phyloP scores from a whole-genome alignment of 139 green algal genomes.

The Spirogloea muscicola region DNA sequence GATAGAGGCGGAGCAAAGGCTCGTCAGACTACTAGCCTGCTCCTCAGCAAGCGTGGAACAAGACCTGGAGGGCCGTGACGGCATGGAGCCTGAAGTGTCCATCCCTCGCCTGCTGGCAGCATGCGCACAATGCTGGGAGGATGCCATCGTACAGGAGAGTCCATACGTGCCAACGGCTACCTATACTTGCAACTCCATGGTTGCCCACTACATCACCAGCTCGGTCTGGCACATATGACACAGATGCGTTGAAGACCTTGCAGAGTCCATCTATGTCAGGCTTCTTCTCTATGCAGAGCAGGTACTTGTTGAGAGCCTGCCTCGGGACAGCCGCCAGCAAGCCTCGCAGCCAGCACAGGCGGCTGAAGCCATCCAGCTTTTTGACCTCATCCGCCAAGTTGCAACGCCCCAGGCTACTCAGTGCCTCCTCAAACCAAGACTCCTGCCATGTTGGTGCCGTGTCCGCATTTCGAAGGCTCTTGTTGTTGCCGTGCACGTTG shows the following conservation, averaged over 20 bases:
- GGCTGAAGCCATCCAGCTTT: slow-evolving; percentile 22
- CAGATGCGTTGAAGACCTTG: background rate
- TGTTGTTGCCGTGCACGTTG: slow-evolving; percentile 15
- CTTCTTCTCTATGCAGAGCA: slow-evolving; percentile 17
- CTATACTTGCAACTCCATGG: background rate
- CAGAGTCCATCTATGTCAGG: background rate
- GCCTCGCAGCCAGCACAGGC: slow-evolving; percentile 35
- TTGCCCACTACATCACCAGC: background rate
- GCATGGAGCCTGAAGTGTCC: slow-evolving; percentile 46
- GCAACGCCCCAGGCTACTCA: background rate
- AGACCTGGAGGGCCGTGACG: slow-evolving; percentile 31
- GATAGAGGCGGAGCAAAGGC: too few species aligned
- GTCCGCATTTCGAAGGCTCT: slow-evolving; percentile 3
- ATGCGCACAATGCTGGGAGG: slow-evolving; percentile 25
- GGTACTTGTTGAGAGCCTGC: slow-evolving; percentile 14
- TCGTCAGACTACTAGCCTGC: too few species aligned
- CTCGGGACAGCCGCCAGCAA: slow-evolving; percentile 35
- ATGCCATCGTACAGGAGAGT: slow-evolving; percentile 43
- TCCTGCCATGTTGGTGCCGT: background rate
- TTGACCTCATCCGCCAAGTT: background rate
- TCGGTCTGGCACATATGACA: background rate
- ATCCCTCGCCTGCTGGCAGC: slow-evolving; percentile 30
- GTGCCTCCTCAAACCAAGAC: background rate
- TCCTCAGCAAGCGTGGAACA: too few species aligned
- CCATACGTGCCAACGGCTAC: slow-evolving; percentile 6